Evolutionary conservation across 305 asterid species (phyloP).

Genomic region (Rubia peregrina): DNA sequence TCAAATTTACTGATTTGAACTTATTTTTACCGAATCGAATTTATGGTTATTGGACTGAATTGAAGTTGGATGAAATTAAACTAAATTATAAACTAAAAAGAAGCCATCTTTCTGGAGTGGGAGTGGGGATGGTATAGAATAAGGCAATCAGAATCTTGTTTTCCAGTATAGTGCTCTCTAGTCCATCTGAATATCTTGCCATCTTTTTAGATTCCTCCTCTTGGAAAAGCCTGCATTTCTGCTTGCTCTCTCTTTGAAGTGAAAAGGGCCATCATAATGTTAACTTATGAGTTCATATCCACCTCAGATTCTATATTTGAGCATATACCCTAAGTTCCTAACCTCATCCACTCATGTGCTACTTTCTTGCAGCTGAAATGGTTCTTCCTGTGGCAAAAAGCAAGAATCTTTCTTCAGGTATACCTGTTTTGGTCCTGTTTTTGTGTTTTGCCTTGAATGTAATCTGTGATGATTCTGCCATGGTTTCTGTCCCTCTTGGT

Average conservation of each 20-base stretch:
- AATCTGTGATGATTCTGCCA: constrained; percentile 30
- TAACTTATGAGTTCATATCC: constrained; percentile 22
- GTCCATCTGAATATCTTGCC: constrained; percentile 34
- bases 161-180: constrained; percentile 28
- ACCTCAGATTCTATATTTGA: constrained; percentile 25
- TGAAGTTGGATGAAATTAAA: too few species aligned
- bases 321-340: constrained; percentile 1
- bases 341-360: constrained; percentile 21
- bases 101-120: not conserved
- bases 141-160: constrained; percentile 50
- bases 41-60: too few species aligned
- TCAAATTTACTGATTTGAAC: too few species aligned
- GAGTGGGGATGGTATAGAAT: constrained; percentile 4
- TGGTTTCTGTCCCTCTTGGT: constrained; percentile 49
- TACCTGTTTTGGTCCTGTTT: constrained; percentile 24
- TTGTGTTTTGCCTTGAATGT: constrained; percentile 28
- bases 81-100: not conserved
- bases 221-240: constrained; percentile 23
- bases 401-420: constrained; percentile 27
- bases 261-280: constrained; percentile 21
- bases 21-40: too few species aligned
- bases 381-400: constrained; percentile 27
- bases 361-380: constrained; percentile 40
- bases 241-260: constrained; percentile 22
- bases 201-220: constrained; percentile 20